Conservation (phyloP, 495 filamentous ascomycete genomes). For the Podospora sp. region DNA sequence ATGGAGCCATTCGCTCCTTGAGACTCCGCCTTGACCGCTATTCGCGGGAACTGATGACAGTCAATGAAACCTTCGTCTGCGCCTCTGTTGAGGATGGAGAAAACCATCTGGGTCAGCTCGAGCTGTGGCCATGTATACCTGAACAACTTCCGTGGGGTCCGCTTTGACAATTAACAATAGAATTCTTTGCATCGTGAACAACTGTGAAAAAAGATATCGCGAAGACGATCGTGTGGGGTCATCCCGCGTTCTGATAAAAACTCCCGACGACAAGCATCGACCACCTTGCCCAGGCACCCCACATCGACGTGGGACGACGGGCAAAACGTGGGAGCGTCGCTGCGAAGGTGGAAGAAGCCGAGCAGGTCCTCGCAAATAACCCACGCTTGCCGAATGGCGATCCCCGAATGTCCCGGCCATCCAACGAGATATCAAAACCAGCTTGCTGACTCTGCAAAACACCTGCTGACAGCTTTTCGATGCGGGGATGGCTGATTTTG, state of each 20-base stretch:
- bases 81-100: not conserved
- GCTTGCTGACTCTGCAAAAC: not conserved
- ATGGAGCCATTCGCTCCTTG: not conserved
- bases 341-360: constrained; percentile 10
- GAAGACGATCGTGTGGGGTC: constrained; percentile 8
- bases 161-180: not conserved
- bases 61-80: not conserved
- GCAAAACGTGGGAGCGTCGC: constrained; percentile 6
- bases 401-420: constrained; percentile 8
- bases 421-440: not conserved
- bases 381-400: not conserved
- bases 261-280: not conserved
- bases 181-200: not conserved
- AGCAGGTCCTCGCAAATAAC: not conserved
- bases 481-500: not conserved
- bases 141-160: not conserved
- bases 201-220: not conserved
- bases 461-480: not conserved
- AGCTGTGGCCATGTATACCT: not conserved
- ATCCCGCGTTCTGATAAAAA: constrained; percentile 6
- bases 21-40: not conserved
- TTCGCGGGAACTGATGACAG: not conserved
- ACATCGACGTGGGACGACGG: not conserved
- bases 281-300: not conserved
- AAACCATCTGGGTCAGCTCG: not conserved